A percentile compares a stretch with the other conserved stretches of the same genome.
phyloP scores from a whole-genome alignment of 1,284 basidiomycete species.

The Ustilago crameri region DNA sequence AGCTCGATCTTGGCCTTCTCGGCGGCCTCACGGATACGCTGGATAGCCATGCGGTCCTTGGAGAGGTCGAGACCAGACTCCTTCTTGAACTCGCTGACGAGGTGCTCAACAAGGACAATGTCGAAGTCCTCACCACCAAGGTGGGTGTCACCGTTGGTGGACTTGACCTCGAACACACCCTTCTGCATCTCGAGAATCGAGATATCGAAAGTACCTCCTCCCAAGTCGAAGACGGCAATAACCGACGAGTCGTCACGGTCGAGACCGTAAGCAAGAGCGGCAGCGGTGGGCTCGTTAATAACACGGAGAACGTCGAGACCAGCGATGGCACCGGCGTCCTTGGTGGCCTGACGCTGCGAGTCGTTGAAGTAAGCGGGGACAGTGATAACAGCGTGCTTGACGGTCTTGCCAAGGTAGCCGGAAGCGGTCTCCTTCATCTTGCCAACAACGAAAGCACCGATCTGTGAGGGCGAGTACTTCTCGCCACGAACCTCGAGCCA shows the following conservation, averaged over 20 bases:
- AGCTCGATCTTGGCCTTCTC: constrained; percentile 99
- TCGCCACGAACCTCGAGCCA: constrained; percentile 79
- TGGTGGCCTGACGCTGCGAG: constrained; percentile 97
- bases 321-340: constrained; percentile 95
- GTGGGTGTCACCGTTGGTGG: constrained; percentile 98
- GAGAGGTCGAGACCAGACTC: constrained; percentile 83
- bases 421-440: constrained; percentile 98
- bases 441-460: constrained; percentile 83
- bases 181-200: constrained; percentile 99
- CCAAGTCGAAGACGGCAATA: constrained; percentile 96
- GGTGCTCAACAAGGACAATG: constrained; percentile 85
- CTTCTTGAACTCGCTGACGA: constrained; percentile 94
- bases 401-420: constrained; percentile 88
- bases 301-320: constrained; percentile 97
- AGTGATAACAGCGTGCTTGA: constrained; percentile 91
- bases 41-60: constrained; percentile 94
- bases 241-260: constrained; percentile 57
- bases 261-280: constrained; percentile 88
- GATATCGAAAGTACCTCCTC: constrained; percentile 96
- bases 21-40: constrained; percentile 97
- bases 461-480: constrained; percentile 74
- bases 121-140: constrained; percentile 99
- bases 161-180: constrained; percentile 99
- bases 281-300: constrained; percentile 98
- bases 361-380: constrained; percentile 99